These are phyloP conservation scores for Beauveria rudraprayagi DNA, from an alignment of 2,329 filamentous ascomycete species.

Conservation along the genomic window DNA sequence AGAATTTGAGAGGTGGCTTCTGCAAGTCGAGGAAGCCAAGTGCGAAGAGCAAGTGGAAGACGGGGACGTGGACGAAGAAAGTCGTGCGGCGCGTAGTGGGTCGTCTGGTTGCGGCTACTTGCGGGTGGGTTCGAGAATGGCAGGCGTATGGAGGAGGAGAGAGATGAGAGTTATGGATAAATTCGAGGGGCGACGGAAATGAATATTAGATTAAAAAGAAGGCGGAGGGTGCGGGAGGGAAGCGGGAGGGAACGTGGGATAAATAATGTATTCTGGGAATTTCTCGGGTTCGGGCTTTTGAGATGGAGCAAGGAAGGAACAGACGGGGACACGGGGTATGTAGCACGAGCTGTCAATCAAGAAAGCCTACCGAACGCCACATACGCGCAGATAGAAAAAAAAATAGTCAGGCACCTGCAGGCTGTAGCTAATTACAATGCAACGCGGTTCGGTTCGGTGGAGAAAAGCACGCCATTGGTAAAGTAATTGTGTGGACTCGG, in stretches of 20 bases:
- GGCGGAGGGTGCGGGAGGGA: background rate
- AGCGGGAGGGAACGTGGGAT: background rate
- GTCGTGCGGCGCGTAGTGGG: background rate
- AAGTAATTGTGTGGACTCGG: no score
- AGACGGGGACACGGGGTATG: no score
- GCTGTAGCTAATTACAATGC: no score
- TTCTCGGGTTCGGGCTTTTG: background rate
- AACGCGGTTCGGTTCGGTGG: no score
- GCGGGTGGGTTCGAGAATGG: background rate
- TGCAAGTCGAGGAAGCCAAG: background rate
- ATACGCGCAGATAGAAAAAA: background rate
- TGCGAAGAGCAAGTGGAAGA: background rate
- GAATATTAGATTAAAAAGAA: background rate
- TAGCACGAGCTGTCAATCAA: no score
- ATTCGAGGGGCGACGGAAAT: background rate
- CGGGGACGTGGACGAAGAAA: background rate
- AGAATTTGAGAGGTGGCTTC: background rate
- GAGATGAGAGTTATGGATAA: background rate
- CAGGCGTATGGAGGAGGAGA: background rate
- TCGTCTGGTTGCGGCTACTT: conserved; percentile 6
- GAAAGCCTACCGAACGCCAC: no score
- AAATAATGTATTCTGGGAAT: conserved; percentile 2
- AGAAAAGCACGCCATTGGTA: no score
- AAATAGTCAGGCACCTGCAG: no score
- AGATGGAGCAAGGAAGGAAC: no score